phyloP scores from a whole-genome alignment of 2,329 filamentous ascomycete species.

The Chaetomium sp. region DNA sequence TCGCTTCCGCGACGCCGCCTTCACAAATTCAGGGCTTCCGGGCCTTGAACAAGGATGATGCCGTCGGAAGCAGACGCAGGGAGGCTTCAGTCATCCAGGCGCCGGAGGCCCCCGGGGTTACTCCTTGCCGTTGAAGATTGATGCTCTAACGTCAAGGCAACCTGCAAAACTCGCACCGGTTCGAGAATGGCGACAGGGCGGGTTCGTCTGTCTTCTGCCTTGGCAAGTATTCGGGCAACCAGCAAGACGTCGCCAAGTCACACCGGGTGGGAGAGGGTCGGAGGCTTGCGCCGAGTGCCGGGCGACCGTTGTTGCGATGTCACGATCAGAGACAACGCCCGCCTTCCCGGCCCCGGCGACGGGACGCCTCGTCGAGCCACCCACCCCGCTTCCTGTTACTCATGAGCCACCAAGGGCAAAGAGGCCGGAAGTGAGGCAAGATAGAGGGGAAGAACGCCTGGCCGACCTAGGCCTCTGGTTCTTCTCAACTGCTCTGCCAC shows the following conservation, averaged over 20 bases:
- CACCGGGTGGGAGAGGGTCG: background rate
- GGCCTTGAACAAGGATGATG: background rate
- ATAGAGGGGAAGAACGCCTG: background rate
- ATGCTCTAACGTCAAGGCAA: background rate
- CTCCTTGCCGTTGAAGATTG: no score
- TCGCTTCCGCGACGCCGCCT: constrained; percentile 8
- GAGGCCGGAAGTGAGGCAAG: no score
- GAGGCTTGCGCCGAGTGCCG: background rate
- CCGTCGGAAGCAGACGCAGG: no score
- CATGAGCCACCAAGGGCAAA: background rate
- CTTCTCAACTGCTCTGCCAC: background rate
- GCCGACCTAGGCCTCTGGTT: background rate
- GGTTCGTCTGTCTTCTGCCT: background rate
- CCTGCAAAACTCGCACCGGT: background rate
- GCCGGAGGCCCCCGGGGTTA: no score
- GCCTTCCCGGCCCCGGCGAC: background rate
- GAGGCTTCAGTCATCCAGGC: no score
- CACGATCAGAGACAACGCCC: background rate
- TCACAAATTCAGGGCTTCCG: background rate
- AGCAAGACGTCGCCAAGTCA: background rate
- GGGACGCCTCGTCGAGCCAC: background rate
- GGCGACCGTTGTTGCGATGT: background rate
- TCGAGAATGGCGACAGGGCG: background rate
- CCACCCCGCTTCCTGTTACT: background rate
- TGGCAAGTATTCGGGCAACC: background rate